These are phyloP conservation scores for Geranium incanum DNA, from an alignment of 441 rosid species.

Conservation along the genomic window DNA sequence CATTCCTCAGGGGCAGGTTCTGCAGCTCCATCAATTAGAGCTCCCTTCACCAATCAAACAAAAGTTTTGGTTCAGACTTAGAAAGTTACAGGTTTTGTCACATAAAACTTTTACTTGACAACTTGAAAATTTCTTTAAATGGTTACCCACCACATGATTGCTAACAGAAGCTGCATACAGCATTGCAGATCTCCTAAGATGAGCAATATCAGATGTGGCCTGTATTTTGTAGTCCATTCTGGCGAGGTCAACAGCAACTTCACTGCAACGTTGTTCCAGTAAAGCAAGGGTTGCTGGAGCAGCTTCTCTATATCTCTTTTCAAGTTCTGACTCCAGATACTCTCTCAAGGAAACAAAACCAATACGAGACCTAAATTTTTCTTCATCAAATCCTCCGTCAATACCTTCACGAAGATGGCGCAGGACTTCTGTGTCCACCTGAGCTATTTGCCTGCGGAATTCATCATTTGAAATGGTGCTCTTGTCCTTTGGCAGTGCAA, in stretches of 20 bases:
- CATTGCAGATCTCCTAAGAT: conserved; percentile 85
- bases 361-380: conserved; percentile 51
- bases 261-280: conserved; percentile 85
- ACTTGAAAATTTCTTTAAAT: not conserved
- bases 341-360: conserved; percentile 80
- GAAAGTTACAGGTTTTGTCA: not conserved
- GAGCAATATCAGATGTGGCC: conserved; percentile 82
- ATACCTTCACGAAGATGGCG: conserved; percentile 66
- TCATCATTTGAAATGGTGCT: conserved; percentile 72
- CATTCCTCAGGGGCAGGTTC: conserved; percentile 95
- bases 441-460: conserved; percentile 73
- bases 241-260: conserved; percentile 51
- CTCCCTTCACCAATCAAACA: conserved; percentile 42
- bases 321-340: conserved; percentile 81
- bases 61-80: conserved; percentile 3
- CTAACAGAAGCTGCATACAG: conserved; percentile 71
- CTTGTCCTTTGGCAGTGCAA: conserved; percentile 85
- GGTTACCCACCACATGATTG: conserved; percentile 66
- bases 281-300: conserved; percentile 92
- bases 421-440: conserved; percentile 64
- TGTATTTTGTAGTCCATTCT: conserved; percentile 65
- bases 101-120: not conserved
- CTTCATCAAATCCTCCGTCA: conserved; percentile 89
- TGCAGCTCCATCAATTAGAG: conserved; percentile 93
- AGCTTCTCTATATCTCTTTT: conserved; percentile 89